Percentiles rank a stretch among this genome's conserved stretches.
Conservation (phyloP, 148 eudicot genomes). For the Persicaria tinctoria region DNA sequence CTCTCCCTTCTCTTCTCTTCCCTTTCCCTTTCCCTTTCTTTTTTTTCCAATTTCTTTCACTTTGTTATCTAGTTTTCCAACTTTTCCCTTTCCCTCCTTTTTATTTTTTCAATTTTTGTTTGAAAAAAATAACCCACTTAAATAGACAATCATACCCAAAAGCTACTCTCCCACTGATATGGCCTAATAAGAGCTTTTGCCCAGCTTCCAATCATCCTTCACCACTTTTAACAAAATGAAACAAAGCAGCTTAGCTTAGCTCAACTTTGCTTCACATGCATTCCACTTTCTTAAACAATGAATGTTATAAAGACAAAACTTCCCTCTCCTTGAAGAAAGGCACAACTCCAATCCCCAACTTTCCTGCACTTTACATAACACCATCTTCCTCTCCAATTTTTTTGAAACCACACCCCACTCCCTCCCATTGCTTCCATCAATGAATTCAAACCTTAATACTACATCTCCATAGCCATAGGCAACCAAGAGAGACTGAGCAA, state of each 20-base stretch:
- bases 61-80: background rate
- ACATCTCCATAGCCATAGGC: background rate
- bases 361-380: too few relatives aligned
- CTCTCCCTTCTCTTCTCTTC: background rate
- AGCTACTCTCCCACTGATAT: background rate
- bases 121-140: background rate
- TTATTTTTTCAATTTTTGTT: background rate
- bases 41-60: background rate
- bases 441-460: too few relatives aligned
- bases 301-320: too few relatives aligned
- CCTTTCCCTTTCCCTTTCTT: background rate
- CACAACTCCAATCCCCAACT: too few relatives aligned
- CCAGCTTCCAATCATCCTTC: background rate
- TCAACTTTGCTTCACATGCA: conserved; percentile 2
- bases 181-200: background rate
- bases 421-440: too few relatives aligned
- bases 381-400: too few relatives aligned
- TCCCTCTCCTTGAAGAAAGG: too few relatives aligned
- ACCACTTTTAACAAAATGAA: background rate
- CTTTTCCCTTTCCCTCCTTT: background rate
- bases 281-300: background rate
- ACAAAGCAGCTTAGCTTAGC: background rate
- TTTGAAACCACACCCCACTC: too few relatives aligned
- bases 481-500: background rate
- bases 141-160: background rate